phyloP scores from a whole-genome alignment of 2,329 filamentous ascomycete genomes.

The Hypoxylon rubiginosum region DNA sequence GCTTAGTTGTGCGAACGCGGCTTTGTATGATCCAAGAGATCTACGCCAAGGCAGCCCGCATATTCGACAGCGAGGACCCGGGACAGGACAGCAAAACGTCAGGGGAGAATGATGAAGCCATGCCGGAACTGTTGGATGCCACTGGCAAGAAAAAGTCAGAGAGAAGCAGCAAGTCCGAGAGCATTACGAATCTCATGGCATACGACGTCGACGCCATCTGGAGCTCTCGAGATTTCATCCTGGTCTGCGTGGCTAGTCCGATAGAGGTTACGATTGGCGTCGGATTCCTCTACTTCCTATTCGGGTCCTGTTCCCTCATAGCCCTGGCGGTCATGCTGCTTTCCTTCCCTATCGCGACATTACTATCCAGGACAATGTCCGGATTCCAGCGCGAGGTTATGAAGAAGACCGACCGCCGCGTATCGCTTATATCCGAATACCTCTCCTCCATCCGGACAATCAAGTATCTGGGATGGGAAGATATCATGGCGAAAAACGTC shows the following conservation, averaged over 20 bases:
- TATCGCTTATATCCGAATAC: slow-evolving; percentile 53
- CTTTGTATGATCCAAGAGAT: slow-evolving; percentile 53
- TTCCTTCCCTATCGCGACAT: slow-evolving; percentile 48
- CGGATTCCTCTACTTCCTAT: slow-evolving; percentile 51
- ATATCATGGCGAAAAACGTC: slow-evolving; percentile 49
- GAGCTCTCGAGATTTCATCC: slow-evolving; percentile 51
- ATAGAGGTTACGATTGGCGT: slow-evolving; percentile 50
- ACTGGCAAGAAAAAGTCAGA: slow-evolving; percentile 17
- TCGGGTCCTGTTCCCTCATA: slow-evolving; percentile 53
- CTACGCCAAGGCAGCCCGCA: slow-evolving; percentile 43
- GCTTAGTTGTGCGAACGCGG: slow-evolving; percentile 51
- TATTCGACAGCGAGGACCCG: slow-evolving; percentile 19
- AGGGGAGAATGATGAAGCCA: background rate
- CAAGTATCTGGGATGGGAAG: slow-evolving; percentile 56
- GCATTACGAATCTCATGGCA: slow-evolving; percentile 49
- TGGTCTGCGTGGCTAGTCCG: slow-evolving; percentile 47
- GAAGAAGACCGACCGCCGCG: slow-evolving; percentile 51
- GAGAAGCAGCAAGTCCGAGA: slow-evolving; percentile 45
- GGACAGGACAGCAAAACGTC: background rate
- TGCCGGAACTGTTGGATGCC: background rate
- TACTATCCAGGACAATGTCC: slow-evolving; percentile 48
- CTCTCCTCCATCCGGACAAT: slow-evolving; percentile 52
- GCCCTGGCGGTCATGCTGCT: slow-evolving; percentile 50
- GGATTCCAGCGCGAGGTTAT: slow-evolving; percentile 50
- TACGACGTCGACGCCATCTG: slow-evolving; percentile 54